These are phyloP conservation scores for Tetracentron sinense DNA, from an alignment of 164 flowering plant genomes.

Conservation along the genomic window DNA sequence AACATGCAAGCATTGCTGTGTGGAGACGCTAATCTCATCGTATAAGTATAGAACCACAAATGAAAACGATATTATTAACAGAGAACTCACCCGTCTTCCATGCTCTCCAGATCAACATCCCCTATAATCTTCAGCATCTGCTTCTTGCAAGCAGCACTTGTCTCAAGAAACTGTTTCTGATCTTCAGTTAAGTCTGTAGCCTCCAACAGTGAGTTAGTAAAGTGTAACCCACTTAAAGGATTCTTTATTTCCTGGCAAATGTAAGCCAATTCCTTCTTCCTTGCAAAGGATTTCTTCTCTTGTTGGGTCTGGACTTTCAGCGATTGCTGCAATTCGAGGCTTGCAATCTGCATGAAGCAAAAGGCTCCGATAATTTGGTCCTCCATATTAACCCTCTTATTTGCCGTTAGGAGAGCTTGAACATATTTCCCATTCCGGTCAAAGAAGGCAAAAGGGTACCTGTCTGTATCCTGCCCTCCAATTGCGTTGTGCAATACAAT, in stretches of 20 bases:
- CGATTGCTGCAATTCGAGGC: constrained; percentile 86
- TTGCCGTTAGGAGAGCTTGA: constrained; percentile 87
- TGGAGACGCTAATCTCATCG: too few relatives aligned
- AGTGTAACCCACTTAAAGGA: constrained; percentile 80
- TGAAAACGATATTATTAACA: background rate
- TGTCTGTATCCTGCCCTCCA: constrained; percentile 79
- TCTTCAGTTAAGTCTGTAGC: constrained; percentile 69
- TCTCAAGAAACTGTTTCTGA: constrained; percentile 91
- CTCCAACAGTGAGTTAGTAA: constrained; percentile 77
- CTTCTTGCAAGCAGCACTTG: constrained; percentile 89
- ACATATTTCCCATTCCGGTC: constrained; percentile 72
- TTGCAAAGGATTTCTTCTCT: constrained; percentile 61
- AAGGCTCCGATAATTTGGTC: constrained; percentile 86
- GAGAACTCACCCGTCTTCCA: constrained; percentile 74
- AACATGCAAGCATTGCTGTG: too few relatives aligned
- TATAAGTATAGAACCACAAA: background rate
- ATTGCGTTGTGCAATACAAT: constrained; percentile 82
- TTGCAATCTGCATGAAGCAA: constrained; percentile 90
- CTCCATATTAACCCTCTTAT: constrained; percentile 74
- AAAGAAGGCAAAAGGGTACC: constrained; percentile 71
- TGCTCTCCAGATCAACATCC: constrained; percentile 64
- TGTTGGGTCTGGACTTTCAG: constrained; percentile 69
- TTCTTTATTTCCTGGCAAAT: constrained; percentile 86
- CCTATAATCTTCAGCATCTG: constrained; percentile 74
- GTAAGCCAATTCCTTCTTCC: constrained; percentile 87